Percentiles rank a stretch among this genome's conserved stretches.
Evolutionary conservation across 2,329 filamentous ascomycete genomes (phyloP).

Genomic region (Corinectria fuckeliana): DNA sequence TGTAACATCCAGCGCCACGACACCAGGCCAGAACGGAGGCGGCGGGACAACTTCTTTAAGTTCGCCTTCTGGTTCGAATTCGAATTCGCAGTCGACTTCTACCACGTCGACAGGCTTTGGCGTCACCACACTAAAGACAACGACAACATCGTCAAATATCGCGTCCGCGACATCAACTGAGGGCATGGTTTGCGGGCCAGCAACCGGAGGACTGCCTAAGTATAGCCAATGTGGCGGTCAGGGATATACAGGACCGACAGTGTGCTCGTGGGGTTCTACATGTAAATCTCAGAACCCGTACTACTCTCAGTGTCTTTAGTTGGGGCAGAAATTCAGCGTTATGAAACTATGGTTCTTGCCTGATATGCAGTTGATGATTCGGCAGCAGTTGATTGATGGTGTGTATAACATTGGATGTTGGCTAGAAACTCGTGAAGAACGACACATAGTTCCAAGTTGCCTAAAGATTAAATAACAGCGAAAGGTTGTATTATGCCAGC

Average conservation of each 20-base stretch:
- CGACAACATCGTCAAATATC: neutral
- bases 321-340: neutral
- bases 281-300: slow-evolving; percentile 23
- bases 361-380: neutral
- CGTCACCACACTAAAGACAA: slow-evolving; percentile 22
- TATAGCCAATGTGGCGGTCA: slow-evolving; percentile 32
- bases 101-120: neutral
- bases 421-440: neutral
- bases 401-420: neutral
- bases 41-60: neutral
- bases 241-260: slow-evolving; percentile 1
- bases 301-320: slow-evolving; percentile 31
- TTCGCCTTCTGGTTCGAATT: neutral
- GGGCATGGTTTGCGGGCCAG: slow-evolving; percentile 28
- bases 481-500: too few species aligned
- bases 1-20: slow-evolving; percentile 30
- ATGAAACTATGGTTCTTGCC: neutral
- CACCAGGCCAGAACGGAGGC: slow-evolving; percentile 13
- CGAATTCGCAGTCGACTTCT: neutral
- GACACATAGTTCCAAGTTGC: too few species aligned
- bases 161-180: neutral
- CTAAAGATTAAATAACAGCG: too few species aligned
- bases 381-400: too few species aligned
- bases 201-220: slow-evolving; percentile 26
- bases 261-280: slow-evolving; percentile 26